Conservation (phyloP, 805 yeast genomes). For the Candida fluviatilis region DNA sequence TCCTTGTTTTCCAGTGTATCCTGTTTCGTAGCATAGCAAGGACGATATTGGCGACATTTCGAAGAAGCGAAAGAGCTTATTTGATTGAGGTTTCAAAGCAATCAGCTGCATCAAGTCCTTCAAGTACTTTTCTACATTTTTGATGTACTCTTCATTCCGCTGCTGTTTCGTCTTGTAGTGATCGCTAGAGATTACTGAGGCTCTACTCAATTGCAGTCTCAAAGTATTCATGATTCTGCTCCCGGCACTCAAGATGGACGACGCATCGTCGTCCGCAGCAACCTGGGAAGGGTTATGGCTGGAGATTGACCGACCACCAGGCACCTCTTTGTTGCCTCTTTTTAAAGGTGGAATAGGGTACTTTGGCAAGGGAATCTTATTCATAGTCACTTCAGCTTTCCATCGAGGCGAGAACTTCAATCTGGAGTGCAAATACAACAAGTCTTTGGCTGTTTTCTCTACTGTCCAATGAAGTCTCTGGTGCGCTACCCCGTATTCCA, state of each 20-base stretch:
- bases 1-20: conserved; percentile 88
- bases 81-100: conserved; percentile 75
- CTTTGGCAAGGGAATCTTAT: conserved; percentile 39
- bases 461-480: conserved; percentile 78
- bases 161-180: conserved; percentile 18
- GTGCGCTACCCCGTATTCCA: conserved; percentile 88
- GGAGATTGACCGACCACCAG: too few species aligned
- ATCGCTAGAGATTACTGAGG: conserved; percentile 26
- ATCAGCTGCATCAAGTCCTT: conserved; percentile 54
- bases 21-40: conserved; percentile 74
- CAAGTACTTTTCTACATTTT: conserved; percentile 63
- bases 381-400: conserved; percentile 28
- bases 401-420: conserved; percentile 46
- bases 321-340: conserved; percentile 2
- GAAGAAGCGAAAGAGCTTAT: conserved; percentile 77
- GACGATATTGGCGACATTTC: conserved; percentile 89
- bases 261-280: conserved; percentile 9
- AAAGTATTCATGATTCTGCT: conserved; percentile 24
- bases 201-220: conserved; percentile 26
- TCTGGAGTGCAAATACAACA: conserved; percentile 65
- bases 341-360: conserved; percentile 40
- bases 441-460: conserved; percentile 65
- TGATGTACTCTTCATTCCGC: conserved; percentile 36
- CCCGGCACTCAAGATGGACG: conserved; percentile 13
- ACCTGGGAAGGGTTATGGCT: too few species aligned